Conservation (phyloP, 139 green algal species). For the Mesotaenium endlicherianum region DNA sequence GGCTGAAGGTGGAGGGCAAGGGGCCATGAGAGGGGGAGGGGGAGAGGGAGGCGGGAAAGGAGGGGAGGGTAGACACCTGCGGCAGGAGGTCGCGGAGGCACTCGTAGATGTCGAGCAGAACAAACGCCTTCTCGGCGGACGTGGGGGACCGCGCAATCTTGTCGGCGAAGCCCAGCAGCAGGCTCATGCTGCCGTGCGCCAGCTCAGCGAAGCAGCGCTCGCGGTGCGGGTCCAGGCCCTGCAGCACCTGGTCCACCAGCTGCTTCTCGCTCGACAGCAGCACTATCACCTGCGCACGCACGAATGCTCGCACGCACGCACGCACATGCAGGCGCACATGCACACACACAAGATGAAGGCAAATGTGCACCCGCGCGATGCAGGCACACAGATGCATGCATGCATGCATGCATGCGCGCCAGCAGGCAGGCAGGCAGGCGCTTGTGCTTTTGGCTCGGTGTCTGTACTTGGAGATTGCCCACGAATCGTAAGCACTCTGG, state of each 20-base stretch:
- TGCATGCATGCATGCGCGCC: no score
- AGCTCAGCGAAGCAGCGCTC: slow-evolving; percentile 10
- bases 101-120: slow-evolving; percentile 45
- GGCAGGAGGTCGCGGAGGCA: slow-evolving; percentile 12
- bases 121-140: slow-evolving; percentile 28
- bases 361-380: no score
- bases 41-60: not conserved
- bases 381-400: no score
- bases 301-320: no score
- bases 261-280: slow-evolving; percentile 19
- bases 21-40: no score
- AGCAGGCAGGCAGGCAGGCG: no score
- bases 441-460: no score
- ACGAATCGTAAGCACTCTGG: no score
- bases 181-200: not conserved
- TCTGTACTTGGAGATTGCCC: no score
- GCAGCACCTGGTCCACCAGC: slow-evolving; percentile 19
- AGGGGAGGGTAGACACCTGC: not conserved
- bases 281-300: slow-evolving; percentile 6
- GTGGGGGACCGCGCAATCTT: slow-evolving; percentile 8
- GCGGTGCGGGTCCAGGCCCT: slow-evolving; percentile 4
- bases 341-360: no score
- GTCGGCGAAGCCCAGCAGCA: slow-evolving; percentile 28
- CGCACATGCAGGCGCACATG: no score
- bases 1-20: no score